Evolutionary conservation across 768 basidiomycete genomes (phyloP).

Genomic region (Rhodotorula sphaerocarpa): DNA sequence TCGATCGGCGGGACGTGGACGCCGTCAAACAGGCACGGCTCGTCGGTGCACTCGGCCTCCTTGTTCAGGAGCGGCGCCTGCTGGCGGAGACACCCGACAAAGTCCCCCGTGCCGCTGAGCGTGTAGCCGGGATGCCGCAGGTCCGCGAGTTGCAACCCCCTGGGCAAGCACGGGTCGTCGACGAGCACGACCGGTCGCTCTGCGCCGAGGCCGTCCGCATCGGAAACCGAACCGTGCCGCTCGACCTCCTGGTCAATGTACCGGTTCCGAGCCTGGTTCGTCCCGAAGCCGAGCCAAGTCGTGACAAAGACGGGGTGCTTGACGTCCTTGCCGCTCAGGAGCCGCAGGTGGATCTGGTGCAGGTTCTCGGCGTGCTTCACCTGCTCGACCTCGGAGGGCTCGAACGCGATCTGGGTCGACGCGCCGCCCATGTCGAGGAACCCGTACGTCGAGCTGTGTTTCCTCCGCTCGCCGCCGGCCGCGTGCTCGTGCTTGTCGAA

Average conservation of each 20-base stretch:
- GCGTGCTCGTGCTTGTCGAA: constrained; percentile 50
- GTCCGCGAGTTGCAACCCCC: constrained; percentile 58
- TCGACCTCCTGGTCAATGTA: constrained; percentile 65
- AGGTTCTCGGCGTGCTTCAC: constrained; percentile 54
- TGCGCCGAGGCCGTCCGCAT: constrained; percentile 3
- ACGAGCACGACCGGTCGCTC: constrained; percentile 45
- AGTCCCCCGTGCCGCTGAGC: constrained; percentile 79
- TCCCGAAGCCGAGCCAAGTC: constrained; percentile 97
- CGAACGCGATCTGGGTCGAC: constrained; percentile 96
- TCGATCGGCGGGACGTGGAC: constrained; percentile 89
- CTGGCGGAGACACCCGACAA: constrained; percentile 66
- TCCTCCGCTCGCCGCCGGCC: constrained; percentile 43
- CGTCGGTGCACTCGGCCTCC: constrained; percentile 66
- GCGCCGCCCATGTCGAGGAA: constrained; percentile 99
- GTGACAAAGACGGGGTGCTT: constrained; percentile 91
- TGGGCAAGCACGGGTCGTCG: constrained; percentile 84
- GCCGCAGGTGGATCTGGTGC: constrained; percentile 68
- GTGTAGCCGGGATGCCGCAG: constrained; percentile 53
- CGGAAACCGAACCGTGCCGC: constrained; percentile 24
- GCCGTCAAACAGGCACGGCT: constrained; percentile 87
- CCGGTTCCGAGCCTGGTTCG: constrained; percentile 89
- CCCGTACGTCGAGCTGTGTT: constrained; percentile 76
- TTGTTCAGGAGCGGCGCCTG: constrained; percentile 77
- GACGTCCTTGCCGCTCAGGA: constrained; percentile 77
- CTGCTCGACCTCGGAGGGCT: constrained; percentile 59